Evolutionary conservation across 148 eudicot species (phyloP), one percentile per base, ranked within the genome.

Genomic region (Pharnaceum exiguum): DNA sequence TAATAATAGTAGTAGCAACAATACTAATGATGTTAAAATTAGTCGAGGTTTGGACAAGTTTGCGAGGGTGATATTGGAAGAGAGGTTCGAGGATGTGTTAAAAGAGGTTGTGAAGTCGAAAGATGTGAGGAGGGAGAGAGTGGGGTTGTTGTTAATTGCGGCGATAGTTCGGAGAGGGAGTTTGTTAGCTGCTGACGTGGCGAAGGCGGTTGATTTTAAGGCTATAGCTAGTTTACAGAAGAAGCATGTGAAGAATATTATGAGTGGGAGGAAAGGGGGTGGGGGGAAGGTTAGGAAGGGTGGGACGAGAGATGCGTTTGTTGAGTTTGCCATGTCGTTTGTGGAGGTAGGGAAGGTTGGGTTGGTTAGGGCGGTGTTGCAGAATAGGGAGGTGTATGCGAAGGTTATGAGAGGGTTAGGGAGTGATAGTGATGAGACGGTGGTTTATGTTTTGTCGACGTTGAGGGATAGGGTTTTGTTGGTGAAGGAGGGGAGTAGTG

Each of bases 251-350:
- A n/a, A n/a, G n/a, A n/a, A n/a, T n/a, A n/a, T n/a, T n/a, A n/a
- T n/a, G 66, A 82, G 68, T 51, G 54, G 21, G 39, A 83, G 69
- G 61, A 70, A 58, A 49, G 5, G 10, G 26, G 70, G 24, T 48
- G 46, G 24, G 10, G n/a, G n/a, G n/a, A 57, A 12, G 65, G 80
- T 59, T 69, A 79, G 69, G 69, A 79, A 80, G 75, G 50, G 56
- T 40, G 77, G 79, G 1, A 93, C 99, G 0, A 79, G 99, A 69
- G 75, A 61, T 51, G 74, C 89, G 0, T 94, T 83, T 73, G 76
- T 94, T 40, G 79, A 81, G 75, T 84, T 94, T 73, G 95, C 87
- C 12, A 76, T 94, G 91, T 83, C 99, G 8, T 94, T 94, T 84
- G 28, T 94, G 72, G 99, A 89, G 73, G 77, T 70, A 35, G 99